Conservation (phyloP, 208 protist species). For the Strigomonas galati region DNA sequence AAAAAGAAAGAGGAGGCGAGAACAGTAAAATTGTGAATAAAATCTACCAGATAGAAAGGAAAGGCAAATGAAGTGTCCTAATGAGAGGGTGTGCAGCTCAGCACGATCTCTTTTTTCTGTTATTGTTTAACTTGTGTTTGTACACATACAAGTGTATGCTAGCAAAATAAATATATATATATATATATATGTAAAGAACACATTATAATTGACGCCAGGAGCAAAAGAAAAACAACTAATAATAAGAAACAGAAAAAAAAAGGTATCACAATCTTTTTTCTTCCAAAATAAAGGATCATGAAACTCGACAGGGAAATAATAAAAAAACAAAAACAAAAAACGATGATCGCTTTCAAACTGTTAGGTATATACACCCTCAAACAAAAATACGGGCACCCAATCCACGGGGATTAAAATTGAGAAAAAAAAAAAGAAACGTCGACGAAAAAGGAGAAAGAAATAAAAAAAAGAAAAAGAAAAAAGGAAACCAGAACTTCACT, state of each 20-base stretch:
- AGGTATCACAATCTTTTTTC: not conserved
- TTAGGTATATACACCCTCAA: not conserved
- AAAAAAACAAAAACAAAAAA: constrained; percentile 15
- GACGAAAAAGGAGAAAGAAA: constrained; percentile 4
- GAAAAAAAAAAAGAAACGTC: not conserved
- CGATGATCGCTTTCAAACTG: too few species aligned
- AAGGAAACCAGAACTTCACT: not conserved
- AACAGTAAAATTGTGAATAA: too few species aligned
- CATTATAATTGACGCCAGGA: not conserved
- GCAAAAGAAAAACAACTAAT: constrained; percentile 7
- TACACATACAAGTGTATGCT: constrained; percentile 7
- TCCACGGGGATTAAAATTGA: not conserved
- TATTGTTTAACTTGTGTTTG: constrained; percentile 5
- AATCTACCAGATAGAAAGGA: too few species aligned
- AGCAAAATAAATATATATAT: constrained; percentile 10
- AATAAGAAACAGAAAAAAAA: constrained; percentile 16
- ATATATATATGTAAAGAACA: constrained; percentile 13
- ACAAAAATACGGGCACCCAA: not conserved
- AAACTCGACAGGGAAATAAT: too few species aligned
- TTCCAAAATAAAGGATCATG: too few species aligned
- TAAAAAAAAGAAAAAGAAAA: constrained; percentile 14
- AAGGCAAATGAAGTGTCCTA: not conserved
- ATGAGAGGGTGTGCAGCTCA: not conserved
- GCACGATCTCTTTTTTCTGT: not conserved
- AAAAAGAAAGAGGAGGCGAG: not conserved